Base-by-base conservation (phyloP, 2,329 filamentous ascomycete species). In the Aspergillus ruber region DNA sequence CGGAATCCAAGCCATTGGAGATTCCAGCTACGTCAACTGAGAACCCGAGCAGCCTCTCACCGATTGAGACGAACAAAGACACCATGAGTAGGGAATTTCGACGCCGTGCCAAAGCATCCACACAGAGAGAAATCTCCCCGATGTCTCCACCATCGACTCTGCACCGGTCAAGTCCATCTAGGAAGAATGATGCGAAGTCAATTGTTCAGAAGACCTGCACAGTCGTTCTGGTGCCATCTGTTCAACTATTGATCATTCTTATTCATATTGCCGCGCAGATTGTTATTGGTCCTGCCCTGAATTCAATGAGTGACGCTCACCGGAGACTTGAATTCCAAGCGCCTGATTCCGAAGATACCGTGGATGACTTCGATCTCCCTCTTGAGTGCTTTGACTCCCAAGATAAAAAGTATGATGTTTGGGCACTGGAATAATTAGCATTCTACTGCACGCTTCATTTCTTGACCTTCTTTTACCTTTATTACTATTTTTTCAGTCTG, bases 261-360 rank as follows among this genome's bases (percentile, higher is more conserved):
- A 77, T 95, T 4, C 82, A 83, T 47, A 88, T 95, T 48, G 88
- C 90, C 1, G 84, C 86, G 0, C 83, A 81, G 52, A 88, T 95
- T 52, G 79, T 83, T 4, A 56, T 66, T 36, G 63, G 58, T 10
- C 61, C 64, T 9, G 53, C 54, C n/a, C 21, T 56, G 27, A 58
- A 53, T 8, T 50, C 56, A 1, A 35, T 52, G 29, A 46, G 48
- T 6, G 53, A 57, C 12, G 29, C 56, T 5, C 51, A 50, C 4
- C 54, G 47, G 25, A 54, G 50, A 42, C 54, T 46, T 27, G 55
- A 53, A 44, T 56, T 47, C 10, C 54, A 45, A 42, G 15, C 39
- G 38, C 48, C 41, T 3, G 42, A 49, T 41, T 55, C 51, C 12
- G 52, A 55, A n/a, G 57, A 63, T 33, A 55, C 59, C 12, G 63